Evolutionary conservation across 1,139 yeast species (phyloP), one percentile per base, ranked within the genome.

Genomic region (Kodamaea sp.): DNA sequence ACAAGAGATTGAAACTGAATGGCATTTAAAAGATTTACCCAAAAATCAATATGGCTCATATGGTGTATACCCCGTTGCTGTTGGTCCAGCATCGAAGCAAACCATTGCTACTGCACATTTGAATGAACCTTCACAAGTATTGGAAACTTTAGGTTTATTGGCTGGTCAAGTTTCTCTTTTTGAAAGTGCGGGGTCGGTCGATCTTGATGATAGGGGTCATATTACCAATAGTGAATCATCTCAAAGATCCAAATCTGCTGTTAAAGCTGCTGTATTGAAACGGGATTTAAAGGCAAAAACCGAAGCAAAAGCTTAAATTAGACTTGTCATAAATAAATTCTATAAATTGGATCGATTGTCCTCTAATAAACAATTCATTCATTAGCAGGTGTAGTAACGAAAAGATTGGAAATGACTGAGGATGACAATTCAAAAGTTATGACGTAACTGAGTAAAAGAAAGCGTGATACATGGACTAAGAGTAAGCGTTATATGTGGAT

Each of bases 11-110:
- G 89, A 83, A 49, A 55, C 59, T 2, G 60, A 63, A 27, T 83
- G 81, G 75, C 54, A 52, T 28, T 46, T 48, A 35, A 52, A 60
- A 9, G 60, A 62, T 6, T 57, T 65, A 24, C 71, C 75, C 7
- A 63, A 58, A 41, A 73, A 77, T 52, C 52, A 59, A 24, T 73
- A 68, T 52, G 79, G 76, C 7, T 60, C 71, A 31, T 80, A 73
- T 53, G 92, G 92, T 2, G 70, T 86, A 20, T 90, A 82, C 57
- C 90, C 97, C 0, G 92, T 88, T 27, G 87, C 96, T 12, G 96
- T 92, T 33, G 99, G 98, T 0, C 95, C 97, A 2, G 95, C 97
- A 1, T 81, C 89, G 15, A 90, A 90, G 58, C 74, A 79, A 51
- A 92, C 98, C 0, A 76, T 82, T 26, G 98, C 98, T 0, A 82